Conservation (phyloP, 192 early-diverging fungal genomes). For the Coemansia sp. region DNA sequence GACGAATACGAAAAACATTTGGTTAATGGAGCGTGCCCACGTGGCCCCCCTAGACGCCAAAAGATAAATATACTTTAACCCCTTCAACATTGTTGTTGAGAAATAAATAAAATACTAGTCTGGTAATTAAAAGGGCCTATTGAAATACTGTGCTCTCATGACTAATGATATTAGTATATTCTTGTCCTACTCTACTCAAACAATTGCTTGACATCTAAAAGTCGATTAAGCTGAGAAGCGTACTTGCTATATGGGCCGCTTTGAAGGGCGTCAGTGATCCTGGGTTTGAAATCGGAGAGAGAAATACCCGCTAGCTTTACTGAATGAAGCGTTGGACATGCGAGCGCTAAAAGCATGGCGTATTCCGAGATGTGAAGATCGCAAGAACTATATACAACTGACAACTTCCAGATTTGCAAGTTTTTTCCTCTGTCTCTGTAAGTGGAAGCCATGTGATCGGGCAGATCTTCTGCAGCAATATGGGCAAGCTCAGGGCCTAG, state of each 20-base stretch:
- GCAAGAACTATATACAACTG: not conserved
- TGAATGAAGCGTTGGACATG: not conserved
- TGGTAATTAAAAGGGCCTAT: no score
- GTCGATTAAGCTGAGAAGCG: not conserved
- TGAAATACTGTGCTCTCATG: no score
- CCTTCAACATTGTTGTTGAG: no score
- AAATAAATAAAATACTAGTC: no score
- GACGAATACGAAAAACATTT: not conserved
- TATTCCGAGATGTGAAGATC: not conserved
- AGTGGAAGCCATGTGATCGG: not conserved
- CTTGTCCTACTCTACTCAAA: no score
- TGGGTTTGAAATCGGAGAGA: not conserved
- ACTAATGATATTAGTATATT: no score
- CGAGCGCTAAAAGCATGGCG: not conserved
- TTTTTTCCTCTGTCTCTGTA: not conserved
- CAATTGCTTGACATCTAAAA: not conserved
- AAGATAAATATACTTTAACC: no score
- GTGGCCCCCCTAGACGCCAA: no score
- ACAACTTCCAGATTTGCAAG: not conserved
- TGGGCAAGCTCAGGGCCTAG: not conserved
- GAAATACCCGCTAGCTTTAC: not conserved
- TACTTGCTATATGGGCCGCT: constrained; percentile 2
- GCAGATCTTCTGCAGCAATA: not conserved
- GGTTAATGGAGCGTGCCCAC: not conserved
- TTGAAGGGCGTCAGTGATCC: not conserved